These are phyloP conservation scores for Pleurotus sapidus DNA, from an alignment of 768 basidiomycete genomes.

Conservation along the genomic window DNA sequence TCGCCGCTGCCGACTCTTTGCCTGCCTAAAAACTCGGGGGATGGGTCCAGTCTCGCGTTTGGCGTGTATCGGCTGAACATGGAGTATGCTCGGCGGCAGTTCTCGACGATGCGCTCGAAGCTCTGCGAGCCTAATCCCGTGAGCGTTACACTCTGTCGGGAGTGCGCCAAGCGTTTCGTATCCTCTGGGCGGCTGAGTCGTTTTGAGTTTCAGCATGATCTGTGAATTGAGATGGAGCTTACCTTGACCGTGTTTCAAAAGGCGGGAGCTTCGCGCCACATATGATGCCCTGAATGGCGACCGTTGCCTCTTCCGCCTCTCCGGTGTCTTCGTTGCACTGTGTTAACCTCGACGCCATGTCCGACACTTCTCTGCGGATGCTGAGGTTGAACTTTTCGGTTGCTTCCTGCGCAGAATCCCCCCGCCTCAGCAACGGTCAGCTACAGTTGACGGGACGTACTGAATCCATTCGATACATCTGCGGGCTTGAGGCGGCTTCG, in stretches of 20 bases:
- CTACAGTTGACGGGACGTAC: background rate
- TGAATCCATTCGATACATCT: background rate
- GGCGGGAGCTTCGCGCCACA: background rate
- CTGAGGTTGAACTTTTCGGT: background rate
- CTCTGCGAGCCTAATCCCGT: background rate
- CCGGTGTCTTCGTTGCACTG: background rate
- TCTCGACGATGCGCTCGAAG: background rate
- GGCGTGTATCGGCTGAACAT: slow-evolving; percentile 1
- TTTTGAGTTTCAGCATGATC: background rate
- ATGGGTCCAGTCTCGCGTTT: background rate
- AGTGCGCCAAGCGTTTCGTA: background rate
- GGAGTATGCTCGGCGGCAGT: background rate
- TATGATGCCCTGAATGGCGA: background rate
- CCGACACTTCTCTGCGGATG: background rate
- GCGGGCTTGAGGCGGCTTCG: background rate
- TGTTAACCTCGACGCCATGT: background rate
- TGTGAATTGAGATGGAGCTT: background rate
- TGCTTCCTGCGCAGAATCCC: background rate
- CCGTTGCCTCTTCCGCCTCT: background rate
- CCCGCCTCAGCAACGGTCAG: background rate
- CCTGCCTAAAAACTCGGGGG: background rate
- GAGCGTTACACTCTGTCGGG: background rate
- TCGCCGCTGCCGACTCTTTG: background rate
- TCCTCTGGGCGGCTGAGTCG: background rate
- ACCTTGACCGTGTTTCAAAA: background rate